Evolutionary conservation across 208 protist species (phyloP), one percentile per base, ranked within the genome.

Genomic region (Acanthamoeba lenticulata): DNA sequence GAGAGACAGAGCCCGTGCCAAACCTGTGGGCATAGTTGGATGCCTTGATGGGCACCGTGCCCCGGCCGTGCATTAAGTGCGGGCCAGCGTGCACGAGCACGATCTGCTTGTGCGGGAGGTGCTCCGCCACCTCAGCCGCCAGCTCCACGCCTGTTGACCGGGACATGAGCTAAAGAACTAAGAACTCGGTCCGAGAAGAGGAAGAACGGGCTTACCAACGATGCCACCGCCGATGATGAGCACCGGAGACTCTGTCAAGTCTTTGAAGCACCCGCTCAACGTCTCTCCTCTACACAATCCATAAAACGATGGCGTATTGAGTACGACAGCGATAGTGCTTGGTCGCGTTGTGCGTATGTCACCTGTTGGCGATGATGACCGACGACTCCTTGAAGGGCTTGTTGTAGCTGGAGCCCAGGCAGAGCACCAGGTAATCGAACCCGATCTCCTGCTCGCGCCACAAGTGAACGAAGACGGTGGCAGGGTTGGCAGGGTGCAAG

Each of bases 91-190:
- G 95, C 7, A 95, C 94, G 7, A 96, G 45, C 0, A 90, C 95
- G 0, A 96, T 90, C 7, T 95, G 67, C 49, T 95, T 96, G 19
- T 92, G 49, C 5, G 69, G 89, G n/a, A 96, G 95, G 34, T 65
- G 36, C n/a, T 85, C 89, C 1, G 92, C 95, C 29, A 96, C 86
- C 60, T 96, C 95, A 32, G 95, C 94, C 0, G 95, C 95, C 0
- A 96, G 52, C 32, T 96, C 95, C 1, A 96, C 95, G 27, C 95
- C 95, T n/a, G 95, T 93, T 72, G 62, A 72, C 27, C 13, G 27
- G 62, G 6, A 44, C 7, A 34, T 42, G 65, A 44, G 24, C 36
- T 34, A n/a, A 65, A 65, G 27, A 21, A 67, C 47, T 2, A 4
- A 17, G 36, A 32, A 19, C 27, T 15, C 13, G 67, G 27, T 2